phyloP scores from a whole-genome alignment of 73 alveolate species.

The Paramecium primaurelia region DNA sequence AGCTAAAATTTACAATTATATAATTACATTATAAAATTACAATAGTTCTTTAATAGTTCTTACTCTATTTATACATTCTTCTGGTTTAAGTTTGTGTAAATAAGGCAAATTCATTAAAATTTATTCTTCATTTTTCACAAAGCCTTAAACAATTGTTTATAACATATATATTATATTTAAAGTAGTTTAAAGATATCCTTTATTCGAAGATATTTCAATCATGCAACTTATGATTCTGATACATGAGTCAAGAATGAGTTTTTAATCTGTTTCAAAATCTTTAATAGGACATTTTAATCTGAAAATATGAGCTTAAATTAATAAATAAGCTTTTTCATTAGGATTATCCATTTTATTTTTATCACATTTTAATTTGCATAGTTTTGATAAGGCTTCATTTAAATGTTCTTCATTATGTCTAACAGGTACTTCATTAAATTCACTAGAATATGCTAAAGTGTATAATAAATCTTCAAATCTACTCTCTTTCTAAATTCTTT shows the following conservation, averaged over 20 bases:
- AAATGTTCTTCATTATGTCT: conserved; percentile 98
- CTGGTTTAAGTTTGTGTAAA: background rate
- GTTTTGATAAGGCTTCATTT: conserved; percentile 91
- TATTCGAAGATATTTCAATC: conserved; percentile 92
- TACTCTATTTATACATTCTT: background rate
- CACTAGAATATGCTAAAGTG: conserved; percentile 85
- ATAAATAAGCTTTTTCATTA: conserved; percentile 89
- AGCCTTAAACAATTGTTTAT: conserved; percentile 47
- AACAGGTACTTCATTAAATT: conserved; percentile 96
- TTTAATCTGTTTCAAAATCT: conserved; percentile 96
- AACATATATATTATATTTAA: background rate
- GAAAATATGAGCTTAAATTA: conserved; percentile 93
- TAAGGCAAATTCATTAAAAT: conserved; percentile 20
- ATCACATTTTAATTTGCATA: conserved; percentile 85
- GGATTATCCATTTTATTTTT: conserved; percentile 86
- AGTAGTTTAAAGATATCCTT: conserved; percentile 36
- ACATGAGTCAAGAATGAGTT: conserved; percentile 91
- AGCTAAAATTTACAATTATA: background rate
- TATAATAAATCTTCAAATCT: conserved; percentile 66
- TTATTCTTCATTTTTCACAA: background rate
- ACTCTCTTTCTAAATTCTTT: conserved; percentile 68
- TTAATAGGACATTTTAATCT: conserved; percentile 94
- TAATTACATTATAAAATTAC: background rate
- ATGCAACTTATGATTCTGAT: conserved; percentile 91
- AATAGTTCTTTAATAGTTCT: conserved; percentile 1